These are phyloP conservation scores for Auricularia heimuer DNA, from an alignment of 768 basidiomycete species.

Conservation along the genomic window DNA sequence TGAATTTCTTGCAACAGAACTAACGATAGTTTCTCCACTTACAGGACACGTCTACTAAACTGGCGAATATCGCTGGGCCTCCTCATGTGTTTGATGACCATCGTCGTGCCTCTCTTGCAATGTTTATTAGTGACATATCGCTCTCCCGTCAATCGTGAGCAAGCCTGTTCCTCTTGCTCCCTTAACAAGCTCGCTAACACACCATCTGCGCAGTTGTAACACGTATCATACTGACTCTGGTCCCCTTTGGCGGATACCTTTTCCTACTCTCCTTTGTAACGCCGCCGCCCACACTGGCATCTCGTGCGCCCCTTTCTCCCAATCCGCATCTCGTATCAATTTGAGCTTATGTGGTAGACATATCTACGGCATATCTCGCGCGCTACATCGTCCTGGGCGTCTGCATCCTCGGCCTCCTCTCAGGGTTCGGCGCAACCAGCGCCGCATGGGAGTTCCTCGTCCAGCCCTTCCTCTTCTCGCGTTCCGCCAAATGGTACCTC, in stretches of 20 bases:
- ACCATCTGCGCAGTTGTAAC: neutral
- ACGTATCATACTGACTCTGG: conserved; percentile 29
- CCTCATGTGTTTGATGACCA: conserved; percentile 51
- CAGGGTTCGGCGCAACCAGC: conserved; percentile 68
- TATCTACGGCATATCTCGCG: conserved; percentile 40
- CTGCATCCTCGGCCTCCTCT: conserved; percentile 65
- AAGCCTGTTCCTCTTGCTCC: neutral
- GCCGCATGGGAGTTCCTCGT: conserved; percentile 53
- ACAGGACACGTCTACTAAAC: conserved; percentile 52
- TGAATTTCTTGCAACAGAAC: too few species aligned
- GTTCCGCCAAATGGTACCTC: conserved; percentile 14
- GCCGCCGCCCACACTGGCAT: conserved; percentile 34
- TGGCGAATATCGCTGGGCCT: conserved; percentile 59
- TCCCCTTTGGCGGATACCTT: conserved; percentile 47
- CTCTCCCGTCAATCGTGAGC: conserved; percentile 2
- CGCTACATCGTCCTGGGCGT: conserved; percentile 71
- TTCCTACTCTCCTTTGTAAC: conserved; percentile 58
- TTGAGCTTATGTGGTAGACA: conserved; percentile 20
- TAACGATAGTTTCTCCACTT: neutral
- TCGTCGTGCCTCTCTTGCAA: conserved; percentile 49
- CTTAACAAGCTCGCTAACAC: neutral
- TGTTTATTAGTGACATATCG: conserved; percentile 18
- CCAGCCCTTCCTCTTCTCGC: conserved; percentile 23
- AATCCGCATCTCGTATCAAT: conserved; percentile 5
- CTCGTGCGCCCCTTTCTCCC: neutral